These are phyloP conservation scores for Rhodomyrtus psidioides DNA, from an alignment of 441 rosid species.

Conservation along the genomic window DNA sequence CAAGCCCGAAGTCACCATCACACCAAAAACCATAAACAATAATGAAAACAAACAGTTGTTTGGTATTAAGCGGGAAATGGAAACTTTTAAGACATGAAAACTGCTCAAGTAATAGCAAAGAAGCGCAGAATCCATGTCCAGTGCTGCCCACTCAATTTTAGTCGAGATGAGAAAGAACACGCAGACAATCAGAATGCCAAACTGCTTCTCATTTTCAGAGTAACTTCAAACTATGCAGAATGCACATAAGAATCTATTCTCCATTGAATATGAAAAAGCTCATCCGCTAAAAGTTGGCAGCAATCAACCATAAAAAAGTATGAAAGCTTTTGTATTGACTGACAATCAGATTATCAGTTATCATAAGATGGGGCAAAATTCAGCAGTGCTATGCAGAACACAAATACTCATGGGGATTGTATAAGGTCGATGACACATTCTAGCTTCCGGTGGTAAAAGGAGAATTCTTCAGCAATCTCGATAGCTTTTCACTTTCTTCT, in stretches of 20 bases:
- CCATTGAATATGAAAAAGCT: not conserved
- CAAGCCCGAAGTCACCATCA: not conserved
- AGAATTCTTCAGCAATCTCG: not conserved
- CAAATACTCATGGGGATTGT: not conserved
- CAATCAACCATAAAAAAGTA: not conserved
- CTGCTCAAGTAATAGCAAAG: not conserved
- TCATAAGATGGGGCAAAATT: not conserved
- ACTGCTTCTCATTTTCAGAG: not conserved
- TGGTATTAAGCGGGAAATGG: not conserved
- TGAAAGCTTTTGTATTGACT: not conserved
- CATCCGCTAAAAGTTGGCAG: not conserved
- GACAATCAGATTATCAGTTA: not conserved
- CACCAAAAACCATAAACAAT: not conserved
- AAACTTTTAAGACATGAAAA: not conserved
- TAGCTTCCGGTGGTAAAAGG: not conserved
- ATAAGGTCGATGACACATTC: fast-evolving
- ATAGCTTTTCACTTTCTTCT: not conserved
- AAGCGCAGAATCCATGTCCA: not conserved
- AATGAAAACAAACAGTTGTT: not conserved
- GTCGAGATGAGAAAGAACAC: not conserved
- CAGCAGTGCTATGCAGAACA: not conserved
- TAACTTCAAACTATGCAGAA: not conserved
- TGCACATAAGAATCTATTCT: not conserved
- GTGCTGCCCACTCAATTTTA: not conserved
- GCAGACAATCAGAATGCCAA: not conserved